Conservation (phyloP, 345 rosid genomes). For the Lepidium didymum region DNA sequence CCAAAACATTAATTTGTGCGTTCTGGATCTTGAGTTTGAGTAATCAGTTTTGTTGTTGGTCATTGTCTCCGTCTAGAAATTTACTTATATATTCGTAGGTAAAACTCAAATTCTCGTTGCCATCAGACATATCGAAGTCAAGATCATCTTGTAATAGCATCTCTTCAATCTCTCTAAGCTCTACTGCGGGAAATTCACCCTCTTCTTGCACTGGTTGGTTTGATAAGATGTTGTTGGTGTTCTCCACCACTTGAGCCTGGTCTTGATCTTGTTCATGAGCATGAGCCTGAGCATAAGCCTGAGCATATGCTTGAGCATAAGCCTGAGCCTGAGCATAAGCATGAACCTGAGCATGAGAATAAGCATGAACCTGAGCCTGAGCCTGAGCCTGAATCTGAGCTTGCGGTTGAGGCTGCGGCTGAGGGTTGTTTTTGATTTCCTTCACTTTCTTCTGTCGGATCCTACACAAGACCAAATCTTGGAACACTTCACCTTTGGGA, state of each 20-base stretch:
- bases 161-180: not conserved
- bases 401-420: not conserved
- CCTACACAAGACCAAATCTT: not conserved
- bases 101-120: too few relatives aligned
- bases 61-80: too few relatives aligned
- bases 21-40: too few relatives aligned
- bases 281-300: not conserved
- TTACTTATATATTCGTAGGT: too few relatives aligned
- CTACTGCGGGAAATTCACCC: not conserved
- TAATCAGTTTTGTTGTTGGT: too few relatives aligned
- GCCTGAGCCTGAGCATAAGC: not conserved
- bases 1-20: too few relatives aligned
- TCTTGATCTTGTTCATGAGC: too few relatives aligned
- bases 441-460: not conserved
- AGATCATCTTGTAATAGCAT: not conserved
- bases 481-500: not conserved
- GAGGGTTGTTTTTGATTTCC: not conserved
- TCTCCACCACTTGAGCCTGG: too few relatives aligned
- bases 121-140: too few relatives aligned
- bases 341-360: too few relatives aligned
- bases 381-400: not conserved
- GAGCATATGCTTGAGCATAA: not conserved
- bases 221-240: not conserved
- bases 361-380: too few relatives aligned
- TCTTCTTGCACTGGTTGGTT: not conserved